These are phyloP conservation scores for Helminthosporium solani DNA, from an alignment of 2,329 filamentous ascomycete species.

Conservation along the genomic window DNA sequence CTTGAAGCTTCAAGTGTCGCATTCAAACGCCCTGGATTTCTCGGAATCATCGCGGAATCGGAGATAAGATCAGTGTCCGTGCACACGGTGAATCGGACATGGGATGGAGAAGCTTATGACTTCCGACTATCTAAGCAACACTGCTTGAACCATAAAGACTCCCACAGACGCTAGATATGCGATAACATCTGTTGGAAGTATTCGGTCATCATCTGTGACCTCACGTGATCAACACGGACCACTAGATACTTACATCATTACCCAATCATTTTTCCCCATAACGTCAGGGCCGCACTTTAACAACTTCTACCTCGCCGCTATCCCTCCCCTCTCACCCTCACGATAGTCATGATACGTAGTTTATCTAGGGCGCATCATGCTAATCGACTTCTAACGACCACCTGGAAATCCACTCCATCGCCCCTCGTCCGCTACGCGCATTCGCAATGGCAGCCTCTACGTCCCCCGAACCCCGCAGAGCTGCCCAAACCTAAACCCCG, in stretches of 20 bases:
- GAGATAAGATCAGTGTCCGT: neutral
- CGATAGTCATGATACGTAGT: constrained; percentile 43
- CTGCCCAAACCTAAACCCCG: constrained; percentile 58
- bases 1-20: neutral
- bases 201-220: too few species aligned
- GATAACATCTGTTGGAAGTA: too few species aligned
- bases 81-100: constrained; percentile 4
- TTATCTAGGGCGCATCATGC: constrained; percentile 33
- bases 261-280: too few species aligned
- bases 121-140: neutral
- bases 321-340: constrained; percentile 6
- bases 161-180: too few species aligned
- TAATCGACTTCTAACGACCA: constrained; percentile 21
- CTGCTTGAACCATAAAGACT: neutral
- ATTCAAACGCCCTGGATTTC: neutral
- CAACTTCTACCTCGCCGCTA: constrained; percentile 28
- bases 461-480: constrained; percentile 74
- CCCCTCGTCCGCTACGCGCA: constrained; percentile 31
- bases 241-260: too few species aligned
- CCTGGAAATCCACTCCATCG: constrained; percentile 11
- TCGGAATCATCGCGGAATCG: neutral
- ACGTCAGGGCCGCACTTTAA: constrained; percentile 10
- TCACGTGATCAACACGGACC: too few species aligned
- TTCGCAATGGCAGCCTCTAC: constrained; percentile 45
- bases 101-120: too few species aligned